phyloP scores from a whole-genome alignment of 768 basidiomycete species.

The Pleurotus salmoneostramineus region DNA sequence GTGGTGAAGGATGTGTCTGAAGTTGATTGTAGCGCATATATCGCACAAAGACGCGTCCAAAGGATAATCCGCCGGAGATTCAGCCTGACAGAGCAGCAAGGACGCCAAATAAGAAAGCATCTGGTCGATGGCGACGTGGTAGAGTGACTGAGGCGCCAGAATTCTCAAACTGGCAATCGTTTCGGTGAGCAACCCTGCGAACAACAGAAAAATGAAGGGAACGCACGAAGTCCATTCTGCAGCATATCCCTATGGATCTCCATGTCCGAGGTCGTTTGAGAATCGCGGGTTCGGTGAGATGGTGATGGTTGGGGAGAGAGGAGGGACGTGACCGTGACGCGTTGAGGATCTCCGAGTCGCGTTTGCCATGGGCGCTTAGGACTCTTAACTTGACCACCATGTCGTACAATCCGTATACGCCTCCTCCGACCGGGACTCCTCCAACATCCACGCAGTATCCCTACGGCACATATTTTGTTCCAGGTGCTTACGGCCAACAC shows the following conservation, averaged over 20 bases:
- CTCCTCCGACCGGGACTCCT: not conserved
- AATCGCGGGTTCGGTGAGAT: not conserved
- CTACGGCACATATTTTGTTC: slow-evolving; percentile 1
- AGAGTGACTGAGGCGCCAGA: no score
- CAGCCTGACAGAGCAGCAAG: no score
- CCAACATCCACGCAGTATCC: slow-evolving; percentile 6
- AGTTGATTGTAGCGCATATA: not conserved
- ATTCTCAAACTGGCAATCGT: no score
- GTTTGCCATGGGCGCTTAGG: not conserved
- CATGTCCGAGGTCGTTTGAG: not conserved
- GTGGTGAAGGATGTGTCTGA: not conserved
- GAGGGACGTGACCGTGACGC: no score
- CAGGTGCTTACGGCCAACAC: slow-evolving; percentile 1
- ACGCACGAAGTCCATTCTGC: no score
- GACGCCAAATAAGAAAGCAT: no score
- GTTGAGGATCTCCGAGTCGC: no score
- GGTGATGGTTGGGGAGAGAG: not conserved
- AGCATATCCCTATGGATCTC: no score
- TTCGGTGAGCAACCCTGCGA: no score
- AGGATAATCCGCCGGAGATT: not conserved
- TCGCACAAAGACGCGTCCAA: not conserved
- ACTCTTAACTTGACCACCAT: not conserved
- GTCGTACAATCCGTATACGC: slow-evolving; percentile 4
- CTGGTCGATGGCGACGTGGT: no score
- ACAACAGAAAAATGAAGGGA: no score